Conservation (phyloP, 306 rosid species). For the Prunus dulcis region DNA sequence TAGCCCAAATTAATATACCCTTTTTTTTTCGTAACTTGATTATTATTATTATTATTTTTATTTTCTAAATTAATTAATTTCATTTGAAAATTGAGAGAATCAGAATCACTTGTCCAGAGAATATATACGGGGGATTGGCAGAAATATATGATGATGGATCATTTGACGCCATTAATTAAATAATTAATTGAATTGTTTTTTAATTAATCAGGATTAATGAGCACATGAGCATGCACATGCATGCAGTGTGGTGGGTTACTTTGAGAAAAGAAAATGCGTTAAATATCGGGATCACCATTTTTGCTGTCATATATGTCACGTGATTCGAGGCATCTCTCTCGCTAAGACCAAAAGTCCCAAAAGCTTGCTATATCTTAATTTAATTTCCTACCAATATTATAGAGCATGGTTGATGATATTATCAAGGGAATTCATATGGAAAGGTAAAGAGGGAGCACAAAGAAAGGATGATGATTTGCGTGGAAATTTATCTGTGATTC, state of each 20-base stretch:
- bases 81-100: neutral
- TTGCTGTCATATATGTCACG: conserved; percentile 10
- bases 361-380: too few relatives aligned
- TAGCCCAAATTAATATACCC: neutral
- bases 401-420: too few relatives aligned
- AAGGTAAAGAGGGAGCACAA: too few relatives aligned
- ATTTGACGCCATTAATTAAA: neutral
- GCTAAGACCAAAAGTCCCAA: too few relatives aligned
- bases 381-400: neutral
- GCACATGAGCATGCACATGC: conserved; percentile 39
- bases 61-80: neutral
- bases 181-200: neutral
- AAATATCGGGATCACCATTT: conserved; percentile 32
- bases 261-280: neutral
- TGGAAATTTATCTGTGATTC: too few relatives aligned
- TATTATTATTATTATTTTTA: neutral
- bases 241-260: conserved; percentile 4
- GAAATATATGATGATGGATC: neutral
- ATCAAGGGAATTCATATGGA: too few relatives aligned
- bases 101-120: neutral
- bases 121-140: neutral
- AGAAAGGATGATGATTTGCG: too few relatives aligned
- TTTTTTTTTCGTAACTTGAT: neutral
- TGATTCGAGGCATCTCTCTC: conserved; percentile 24
- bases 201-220: neutral